Evolutionary conservation across 2,329 filamentous ascomycete species (phyloP).

Genomic region (Arachnopeziza araneosa): DNA sequence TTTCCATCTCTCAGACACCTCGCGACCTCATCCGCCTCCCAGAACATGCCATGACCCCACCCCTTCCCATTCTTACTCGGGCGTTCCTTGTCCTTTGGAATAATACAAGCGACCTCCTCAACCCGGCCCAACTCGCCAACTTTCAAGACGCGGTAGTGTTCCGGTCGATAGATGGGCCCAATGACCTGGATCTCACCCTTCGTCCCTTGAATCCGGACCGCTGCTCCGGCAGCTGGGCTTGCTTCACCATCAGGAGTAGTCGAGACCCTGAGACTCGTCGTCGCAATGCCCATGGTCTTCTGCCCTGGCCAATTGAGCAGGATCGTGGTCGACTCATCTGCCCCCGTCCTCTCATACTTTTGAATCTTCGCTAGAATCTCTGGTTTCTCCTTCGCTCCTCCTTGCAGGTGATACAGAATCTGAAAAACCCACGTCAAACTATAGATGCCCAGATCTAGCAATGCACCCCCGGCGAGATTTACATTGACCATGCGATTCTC

Average conservation of each 20-base stretch:
- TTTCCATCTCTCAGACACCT: conserved; percentile 57
- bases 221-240: conserved; percentile 44
- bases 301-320: conserved; percentile 55
- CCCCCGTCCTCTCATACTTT: conserved; percentile 51
- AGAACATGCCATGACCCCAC: conserved; percentile 62
- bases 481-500: conserved; percentile 62
- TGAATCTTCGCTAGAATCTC: conserved; percentile 50
- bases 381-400: conserved; percentile 41
- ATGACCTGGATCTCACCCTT: conserved; percentile 62
- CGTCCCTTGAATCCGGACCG: conserved; percentile 58
- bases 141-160: conserved; percentile 45
- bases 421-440: conserved; percentile 67
- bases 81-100: conserved; percentile 37
- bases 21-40: conserved; percentile 65
- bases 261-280: conserved; percentile 29
- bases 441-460: conserved; percentile 67
- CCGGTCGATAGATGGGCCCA: conserved; percentile 52
- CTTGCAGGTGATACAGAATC: conserved; percentile 62
- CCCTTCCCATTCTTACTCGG: conserved; percentile 9
- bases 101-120: conserved; percentile 30
- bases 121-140: conserved; percentile 31
- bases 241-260: conserved; percentile 36
- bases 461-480: conserved; percentile 60
- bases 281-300: conserved; percentile 56
- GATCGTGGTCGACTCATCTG: conserved; percentile 59